phyloP scores from a whole-genome alignment of 257 asterid genomes.

The Solanum appendiculatum region DNA sequence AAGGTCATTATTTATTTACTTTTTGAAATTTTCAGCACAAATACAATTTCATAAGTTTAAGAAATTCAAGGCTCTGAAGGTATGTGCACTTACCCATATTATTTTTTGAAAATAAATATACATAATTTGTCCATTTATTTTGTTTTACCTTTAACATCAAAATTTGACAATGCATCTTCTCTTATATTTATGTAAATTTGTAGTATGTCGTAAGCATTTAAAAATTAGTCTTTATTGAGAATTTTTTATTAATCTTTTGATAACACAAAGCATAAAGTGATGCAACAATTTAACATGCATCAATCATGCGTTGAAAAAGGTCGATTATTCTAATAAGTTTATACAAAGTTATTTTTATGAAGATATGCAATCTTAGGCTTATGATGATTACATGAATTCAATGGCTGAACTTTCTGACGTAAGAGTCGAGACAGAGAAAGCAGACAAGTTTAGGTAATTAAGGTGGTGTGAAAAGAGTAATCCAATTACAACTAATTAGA shows the following conservation, averaged over 20 bases:
- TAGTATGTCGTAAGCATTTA: background rate
- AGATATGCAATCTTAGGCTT: background rate
- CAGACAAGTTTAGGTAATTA: background rate
- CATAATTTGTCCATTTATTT: too few relatives aligned
- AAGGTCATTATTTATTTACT: too few relatives aligned
- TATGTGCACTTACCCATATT: background rate
- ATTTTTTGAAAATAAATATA: background rate
- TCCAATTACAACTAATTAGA: background rate
- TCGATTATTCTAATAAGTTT: background rate
- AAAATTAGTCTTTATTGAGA: background rate
- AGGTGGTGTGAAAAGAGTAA: background rate
- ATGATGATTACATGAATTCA: background rate
- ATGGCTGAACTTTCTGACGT: background rate
- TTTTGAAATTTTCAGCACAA: too few relatives aligned
- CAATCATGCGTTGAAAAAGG: background rate
- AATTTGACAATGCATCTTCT: background rate
- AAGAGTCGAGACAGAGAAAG: background rate
- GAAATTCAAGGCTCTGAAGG: background rate
- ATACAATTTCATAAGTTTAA: too few relatives aligned
- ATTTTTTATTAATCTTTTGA: background rate
- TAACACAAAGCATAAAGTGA: background rate
- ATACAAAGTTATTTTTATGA: background rate
- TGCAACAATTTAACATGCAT: background rate
- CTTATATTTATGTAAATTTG: background rate
- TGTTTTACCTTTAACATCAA: background rate